These are phyloP conservation scores for Bipolaris cookei DNA, from an alignment of 2,329 filamentous ascomycete genomes.

Conservation along the genomic window DNA sequence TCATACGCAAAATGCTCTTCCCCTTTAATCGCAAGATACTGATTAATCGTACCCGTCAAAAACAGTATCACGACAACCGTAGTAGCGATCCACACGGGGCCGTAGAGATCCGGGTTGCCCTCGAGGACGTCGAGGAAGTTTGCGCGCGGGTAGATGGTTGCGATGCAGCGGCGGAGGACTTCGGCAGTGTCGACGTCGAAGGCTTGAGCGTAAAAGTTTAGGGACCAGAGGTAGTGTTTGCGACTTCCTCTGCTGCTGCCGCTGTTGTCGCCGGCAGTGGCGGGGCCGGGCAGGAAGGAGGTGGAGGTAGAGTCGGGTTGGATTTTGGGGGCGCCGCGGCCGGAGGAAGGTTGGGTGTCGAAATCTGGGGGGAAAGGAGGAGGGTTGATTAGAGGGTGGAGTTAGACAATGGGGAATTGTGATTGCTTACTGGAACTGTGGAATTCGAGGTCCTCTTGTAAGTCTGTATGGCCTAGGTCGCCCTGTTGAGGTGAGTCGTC, in stretches of 20 bases:
- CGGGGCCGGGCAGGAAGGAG: slow-evolving; percentile 48
- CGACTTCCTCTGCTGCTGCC: slow-evolving; percentile 32
- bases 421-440: slow-evolving; percentile 75
- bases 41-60: slow-evolving; percentile 90
- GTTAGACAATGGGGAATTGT: too few relatives aligned
- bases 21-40: slow-evolving; percentile 76
- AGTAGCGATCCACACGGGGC: slow-evolving; percentile 98
- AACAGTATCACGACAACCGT: slow-evolving; percentile 97
- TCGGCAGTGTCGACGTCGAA: slow-evolving; percentile 97
- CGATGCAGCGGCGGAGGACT: slow-evolving; percentile 83
- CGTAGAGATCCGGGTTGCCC: slow-evolving; percentile 95
- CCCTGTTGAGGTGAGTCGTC: slow-evolving; percentile 63
- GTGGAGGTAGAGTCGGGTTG: slow-evolving; percentile 49
- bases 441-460: slow-evolving; percentile 99
- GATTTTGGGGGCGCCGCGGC: slow-evolving; percentile 50
- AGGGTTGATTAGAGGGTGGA: not conserved
- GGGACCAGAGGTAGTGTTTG: slow-evolving; percentile 90
- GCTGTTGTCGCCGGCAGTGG: slow-evolving; percentile 18
- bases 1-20: slow-evolving; percentile 84
- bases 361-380: slow-evolving; percentile 65
- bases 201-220: slow-evolving; percentile 95
- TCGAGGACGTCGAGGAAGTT: slow-evolving; percentile 98
- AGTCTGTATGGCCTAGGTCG: slow-evolving; percentile 95
- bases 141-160: slow-evolving; percentile 85
- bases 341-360: slow-evolving; percentile 60